Conservation (phyloP, 495 filamentous ascomycete genomes). For the Penicillium verhagenii region DNA sequence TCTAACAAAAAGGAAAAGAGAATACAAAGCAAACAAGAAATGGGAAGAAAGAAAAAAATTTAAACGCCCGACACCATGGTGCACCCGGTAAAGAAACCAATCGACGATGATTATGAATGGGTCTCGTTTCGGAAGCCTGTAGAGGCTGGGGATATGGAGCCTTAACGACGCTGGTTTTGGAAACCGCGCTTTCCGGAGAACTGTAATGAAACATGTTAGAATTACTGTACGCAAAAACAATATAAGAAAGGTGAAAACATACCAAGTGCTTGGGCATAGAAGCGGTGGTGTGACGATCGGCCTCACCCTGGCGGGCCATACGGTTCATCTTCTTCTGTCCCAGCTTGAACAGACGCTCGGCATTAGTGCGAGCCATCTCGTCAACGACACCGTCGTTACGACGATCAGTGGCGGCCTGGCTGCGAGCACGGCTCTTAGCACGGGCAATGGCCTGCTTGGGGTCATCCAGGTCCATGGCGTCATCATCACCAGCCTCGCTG, state of each 20-base stretch:
- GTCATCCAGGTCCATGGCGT: conserved; percentile 88
- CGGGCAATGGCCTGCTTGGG: conserved; percentile 60
- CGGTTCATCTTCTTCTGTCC: conserved; percentile 98
- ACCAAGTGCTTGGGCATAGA: conserved; percentile 90
- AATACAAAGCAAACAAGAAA: conserved; percentile 9
- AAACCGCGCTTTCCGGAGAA: conserved; percentile 59
- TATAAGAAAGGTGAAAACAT: conserved; percentile 34
- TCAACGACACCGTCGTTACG: conserved; percentile 68
- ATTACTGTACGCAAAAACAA: conserved; percentile 8
- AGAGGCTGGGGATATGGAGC: conserved; percentile 1
- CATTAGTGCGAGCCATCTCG: conserved; percentile 62
- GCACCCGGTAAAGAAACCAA: conserved; percentile 35
- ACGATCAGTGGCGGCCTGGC: conserved; percentile 73
- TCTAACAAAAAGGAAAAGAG: conserved; percentile 1
- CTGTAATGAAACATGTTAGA: conserved; percentile 36
- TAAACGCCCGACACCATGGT: conserved; percentile 37
- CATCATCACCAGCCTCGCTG: conserved; percentile 61
- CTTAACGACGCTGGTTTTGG: conserved; percentile 57
- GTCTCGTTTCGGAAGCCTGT: conserved; percentile 28
- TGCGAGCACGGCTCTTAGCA: conserved; percentile 76
- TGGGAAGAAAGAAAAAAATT: conserved; percentile 9
- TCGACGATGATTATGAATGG: conserved; percentile 37
- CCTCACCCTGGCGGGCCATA: conserved; percentile 94
- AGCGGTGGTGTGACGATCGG: conserved; percentile 84
- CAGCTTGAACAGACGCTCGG: conserved; percentile 81